Base-by-base conservation (phyloP, 2,329 filamentous ascomycete species). In the Phyllosticta citriasiana region DNA sequence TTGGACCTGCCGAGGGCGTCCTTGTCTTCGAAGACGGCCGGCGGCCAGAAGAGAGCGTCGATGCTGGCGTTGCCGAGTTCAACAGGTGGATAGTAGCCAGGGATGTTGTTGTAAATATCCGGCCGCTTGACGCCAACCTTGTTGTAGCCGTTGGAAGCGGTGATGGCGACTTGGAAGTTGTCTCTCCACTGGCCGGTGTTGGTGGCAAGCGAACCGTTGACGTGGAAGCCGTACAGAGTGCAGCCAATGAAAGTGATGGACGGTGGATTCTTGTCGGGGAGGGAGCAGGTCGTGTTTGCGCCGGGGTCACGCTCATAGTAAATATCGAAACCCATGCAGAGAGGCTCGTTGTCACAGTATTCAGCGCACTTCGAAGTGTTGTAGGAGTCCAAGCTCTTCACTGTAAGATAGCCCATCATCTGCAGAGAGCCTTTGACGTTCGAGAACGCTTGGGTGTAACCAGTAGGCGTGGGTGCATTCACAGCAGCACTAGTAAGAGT, bases 171-270 rank as follows among this genome's bases (percentile, higher is more conserved):
- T 10, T 65, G 63, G 55, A 70, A 70, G 14, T 65, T 55, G n/a
- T 63, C 54, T 4, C 66, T 63, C 24, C 63, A 67, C 47, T 71
- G 66, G 8, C 69, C 70, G 9, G 63, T 62, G 61, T 72, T 72
- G 40, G 64, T 63, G 52, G 67, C 67, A 30, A 67, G 66, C 7
- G 58, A 59, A 14, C 62, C 27, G 19, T 56, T 64, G 25, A 72
- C 67, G 9, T 66, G 65, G 35, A 67, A 68, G 53, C 66, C 66
- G 67, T 66, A 72, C 57, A 70, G 65, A 12, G 67, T 67, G 57
- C 71, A 72, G 55, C 69, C 71, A 64, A 71, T 71, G 26, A 66
- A 35, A 12, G 67, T 68, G 9, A 65, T 65, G 54, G 53, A 55
- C 16, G 26, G 30, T 7, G 58, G 58, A 53, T 60, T 55, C 4